Evolutionary conservation across 305 asterid genomes (phyloP).

Genomic region (Lippia alba): DNA sequence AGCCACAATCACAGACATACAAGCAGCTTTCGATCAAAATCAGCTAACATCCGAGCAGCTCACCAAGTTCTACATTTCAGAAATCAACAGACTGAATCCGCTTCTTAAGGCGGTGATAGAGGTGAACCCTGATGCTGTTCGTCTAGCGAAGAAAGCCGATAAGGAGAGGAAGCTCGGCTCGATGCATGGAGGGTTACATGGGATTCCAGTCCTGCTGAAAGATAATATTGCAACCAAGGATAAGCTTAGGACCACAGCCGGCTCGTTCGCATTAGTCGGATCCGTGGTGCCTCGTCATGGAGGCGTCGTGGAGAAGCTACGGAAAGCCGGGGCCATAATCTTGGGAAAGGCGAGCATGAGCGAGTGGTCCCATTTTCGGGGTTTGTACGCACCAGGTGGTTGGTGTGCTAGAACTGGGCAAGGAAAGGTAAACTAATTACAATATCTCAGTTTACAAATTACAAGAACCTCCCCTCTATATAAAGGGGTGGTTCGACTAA

Average conservation of each 20-base stretch:
- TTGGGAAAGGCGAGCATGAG: conserved; percentile 50
- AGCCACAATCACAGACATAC: conserved; percentile 42
- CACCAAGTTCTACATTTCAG: conserved; percentile 41
- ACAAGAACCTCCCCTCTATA: too few species aligned
- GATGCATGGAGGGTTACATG: conserved; percentile 29
- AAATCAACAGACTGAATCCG: conserved; percentile 42
- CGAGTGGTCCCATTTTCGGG: conserved; percentile 41
- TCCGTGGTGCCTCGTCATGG: conserved; percentile 47
- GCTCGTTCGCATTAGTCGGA: conserved; percentile 42
- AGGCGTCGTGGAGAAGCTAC: conserved; percentile 41
- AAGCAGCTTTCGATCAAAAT: conserved; percentile 36
- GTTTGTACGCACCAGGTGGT: conserved; percentile 31
- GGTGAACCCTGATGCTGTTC: too few species aligned
- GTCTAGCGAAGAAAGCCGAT: conserved; percentile 28
- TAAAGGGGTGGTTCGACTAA: too few species aligned
- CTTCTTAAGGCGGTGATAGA: conserved; percentile 40
- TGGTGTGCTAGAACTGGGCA: conserved; percentile 48
- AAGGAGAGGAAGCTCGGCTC: conserved; percentile 21
- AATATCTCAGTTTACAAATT: too few species aligned
- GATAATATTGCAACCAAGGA: conserved; percentile 47
- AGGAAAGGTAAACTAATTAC: conserved; percentile 32
- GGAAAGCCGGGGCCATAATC: conserved; percentile 42
- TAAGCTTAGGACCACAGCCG: conserved; percentile 49
- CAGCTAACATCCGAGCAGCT: conserved; percentile 48
- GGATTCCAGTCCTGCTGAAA: conserved; percentile 41